Conservation (phyloP, 805 yeast species). For the Teunomyces panamensis region DNA sequence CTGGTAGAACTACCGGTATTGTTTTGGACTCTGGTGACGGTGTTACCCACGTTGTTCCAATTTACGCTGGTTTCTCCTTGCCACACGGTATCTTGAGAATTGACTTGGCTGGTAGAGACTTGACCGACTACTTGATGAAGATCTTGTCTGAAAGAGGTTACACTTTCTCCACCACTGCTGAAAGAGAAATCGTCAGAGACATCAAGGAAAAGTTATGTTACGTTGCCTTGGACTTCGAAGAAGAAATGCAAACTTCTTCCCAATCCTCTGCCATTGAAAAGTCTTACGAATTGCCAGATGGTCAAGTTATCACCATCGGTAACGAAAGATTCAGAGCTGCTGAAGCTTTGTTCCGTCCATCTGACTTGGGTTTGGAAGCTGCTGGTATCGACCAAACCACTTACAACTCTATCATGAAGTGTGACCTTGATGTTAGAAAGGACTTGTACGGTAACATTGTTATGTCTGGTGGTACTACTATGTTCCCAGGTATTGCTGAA, state of each 20-base stretch:
- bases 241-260: slow-evolving; percentile 98
- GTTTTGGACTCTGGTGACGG: slow-evolving; percentile 99
- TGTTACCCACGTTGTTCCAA: slow-evolving; percentile 99
- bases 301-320: slow-evolving; percentile 98
- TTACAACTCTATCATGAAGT: slow-evolving; percentile 93
- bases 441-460: slow-evolving; percentile 99
- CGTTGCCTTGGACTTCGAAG: slow-evolving; percentile 98
- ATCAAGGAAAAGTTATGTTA: slow-evolving; percentile 98
- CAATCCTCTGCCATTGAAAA: slow-evolving; percentile 98
- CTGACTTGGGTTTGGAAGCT: slow-evolving; percentile 85
- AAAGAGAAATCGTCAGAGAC: slow-evolving; percentile 92
- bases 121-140: slow-evolving; percentile 98
- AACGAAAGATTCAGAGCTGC: slow-evolving; percentile 99
- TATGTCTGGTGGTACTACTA: slow-evolving; percentile 99
- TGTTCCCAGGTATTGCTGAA: slow-evolving; percentile 99
- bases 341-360: slow-evolving; percentile 99
- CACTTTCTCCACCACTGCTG: slow-evolving; percentile 98
- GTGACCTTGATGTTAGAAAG: slow-evolving; percentile 98
- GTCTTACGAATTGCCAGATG: slow-evolving; percentile 99
- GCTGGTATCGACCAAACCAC: slow-evolving; percentile 99
- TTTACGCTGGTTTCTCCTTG: slow-evolving; percentile 98
- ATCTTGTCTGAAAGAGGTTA: slow-evolving; percentile 98
- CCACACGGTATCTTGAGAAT: slow-evolving; percentile 99
- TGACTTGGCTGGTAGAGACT: slow-evolving; percentile 99
- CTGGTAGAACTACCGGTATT: slow-evolving; percentile 99